phyloP scores from a whole-genome alignment of 164 flowering plant species.

The Berberis thunbergii region DNA sequence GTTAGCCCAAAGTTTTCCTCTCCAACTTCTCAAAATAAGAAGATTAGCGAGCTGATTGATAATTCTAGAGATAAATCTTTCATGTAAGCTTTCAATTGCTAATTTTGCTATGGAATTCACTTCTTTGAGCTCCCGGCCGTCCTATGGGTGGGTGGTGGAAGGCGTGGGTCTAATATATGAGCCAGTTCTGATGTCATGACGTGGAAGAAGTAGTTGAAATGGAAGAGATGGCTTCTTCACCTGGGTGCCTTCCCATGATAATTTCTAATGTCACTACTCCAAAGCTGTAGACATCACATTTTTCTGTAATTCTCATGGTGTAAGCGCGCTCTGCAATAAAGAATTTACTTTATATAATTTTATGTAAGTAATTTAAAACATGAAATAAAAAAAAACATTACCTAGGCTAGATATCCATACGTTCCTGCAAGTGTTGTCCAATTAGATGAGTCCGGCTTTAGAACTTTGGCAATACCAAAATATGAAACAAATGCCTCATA shows the following conservation, averaged over 20 bases:
- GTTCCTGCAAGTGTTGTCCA: no score
- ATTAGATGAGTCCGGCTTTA: background rate
- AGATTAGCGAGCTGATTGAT: background rate
- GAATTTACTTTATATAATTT: background rate
- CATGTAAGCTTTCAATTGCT: background rate
- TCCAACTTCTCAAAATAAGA: no score
- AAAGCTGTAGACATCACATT: background rate
- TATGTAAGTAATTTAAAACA: no score
- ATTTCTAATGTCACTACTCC: background rate
- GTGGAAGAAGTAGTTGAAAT: background rate
- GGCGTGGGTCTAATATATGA: background rate
- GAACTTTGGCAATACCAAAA: background rate
- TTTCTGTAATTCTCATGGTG: no score
- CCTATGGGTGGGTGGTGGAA: background rate
- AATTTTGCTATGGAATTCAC: background rate
- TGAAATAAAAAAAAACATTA: background rate
- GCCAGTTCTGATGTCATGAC: background rate
- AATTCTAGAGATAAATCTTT: background rate
- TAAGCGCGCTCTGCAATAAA: background rate
- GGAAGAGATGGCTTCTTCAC: background rate
- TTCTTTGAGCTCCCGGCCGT: background rate
- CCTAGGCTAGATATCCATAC: no score
- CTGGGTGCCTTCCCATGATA: background rate
- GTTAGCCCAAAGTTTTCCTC: no score
- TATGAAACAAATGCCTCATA: background rate